Evolutionary conservation across 108 stramenopile genomes (phyloP), one percentile per base, ranked within the genome.

Genomic region (Aureococcus anophagefferens): DNA sequence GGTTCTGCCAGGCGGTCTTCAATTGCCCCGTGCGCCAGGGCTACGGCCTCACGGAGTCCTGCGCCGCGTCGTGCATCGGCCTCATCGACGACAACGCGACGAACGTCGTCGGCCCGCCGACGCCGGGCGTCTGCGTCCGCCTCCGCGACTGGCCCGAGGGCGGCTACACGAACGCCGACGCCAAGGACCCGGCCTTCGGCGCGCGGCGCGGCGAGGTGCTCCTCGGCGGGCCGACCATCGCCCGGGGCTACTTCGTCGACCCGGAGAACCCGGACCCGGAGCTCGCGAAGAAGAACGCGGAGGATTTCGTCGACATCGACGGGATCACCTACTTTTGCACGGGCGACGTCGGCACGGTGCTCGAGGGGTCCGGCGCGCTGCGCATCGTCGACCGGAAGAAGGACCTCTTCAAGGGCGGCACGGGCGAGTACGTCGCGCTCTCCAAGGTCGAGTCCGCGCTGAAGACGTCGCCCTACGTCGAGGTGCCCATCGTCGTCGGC

Each of bases 321-420:
- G 66, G 33, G 31, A 71, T 67, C 63, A n/a, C 30, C 18, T 77
- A 66, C 67, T 46, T 77, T 28, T 71, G 40, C 36, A 77, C 72
- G 14, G 76, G 76, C 18, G 76, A 77, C 72, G 51, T 77, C 36
- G 76, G 72, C 32, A 30, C 66, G 46, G 28, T 72, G 36, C n/a
- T n/a, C n/a, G 28, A 71, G 30, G 34, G 33, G 35, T 37, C 72
- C 30, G 76, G 72, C 40, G 63, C 32, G 28, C 21, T 75, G 25
- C 30, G n/a, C 32, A 75, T 75, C 74, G 59, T 75, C 63, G 74
- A 75, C 63, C 74, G 74, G 46, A 75, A 75, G 69, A 75, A 83
- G 77, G 79, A 83, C 78, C 70, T 81, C 65, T 83, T 83, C 80
- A 83, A 83, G 74, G 74, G 81, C 15, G 31, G 74, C 18, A 80